Percentiles rank a stretch among this genome's conserved stretches.
phyloP scores from a whole-genome alignment of 495 filamentous ascomycete genomes.

The Durotheca rogersii region DNA sequence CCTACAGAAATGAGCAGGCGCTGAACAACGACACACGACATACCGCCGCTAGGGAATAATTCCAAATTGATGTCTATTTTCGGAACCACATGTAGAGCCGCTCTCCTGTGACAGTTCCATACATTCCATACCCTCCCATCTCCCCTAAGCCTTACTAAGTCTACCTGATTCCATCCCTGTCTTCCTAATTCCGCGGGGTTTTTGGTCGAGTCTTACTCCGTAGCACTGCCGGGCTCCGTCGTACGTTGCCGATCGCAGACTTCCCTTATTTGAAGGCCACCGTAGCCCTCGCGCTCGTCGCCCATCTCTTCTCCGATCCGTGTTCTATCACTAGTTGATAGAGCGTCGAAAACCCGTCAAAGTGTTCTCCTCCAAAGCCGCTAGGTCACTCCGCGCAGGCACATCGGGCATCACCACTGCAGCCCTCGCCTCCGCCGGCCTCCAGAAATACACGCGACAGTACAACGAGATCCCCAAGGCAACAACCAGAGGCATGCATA shows the following conservation, averaged over 20 bases:
- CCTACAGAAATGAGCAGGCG: not conserved
- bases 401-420: slow-evolving; percentile 60
- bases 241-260: too few relatives aligned
- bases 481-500: slow-evolving; percentile 67
- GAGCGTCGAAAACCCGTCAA: slow-evolving; percentile 56
- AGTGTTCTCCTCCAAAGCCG: slow-evolving; percentile 82
- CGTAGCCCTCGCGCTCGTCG: not conserved
- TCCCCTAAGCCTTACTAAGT: slow-evolving; percentile 19
- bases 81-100: slow-evolving; percentile 31
- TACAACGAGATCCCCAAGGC: slow-evolving; percentile 51
- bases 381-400: slow-evolving; percentile 56
- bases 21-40: not conserved
- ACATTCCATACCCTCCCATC: slow-evolving; percentile 1
- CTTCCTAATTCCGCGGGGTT: too few relatives aligned
- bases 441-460: slow-evolving; percentile 65
- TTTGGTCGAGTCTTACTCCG: slow-evolving; percentile 2
- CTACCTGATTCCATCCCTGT: slow-evolving; percentile 1
- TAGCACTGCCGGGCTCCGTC: too few relatives aligned
- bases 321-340: slow-evolving; percentile 1
- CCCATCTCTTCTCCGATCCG: slow-evolving; percentile 3
- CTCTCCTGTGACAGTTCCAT: slow-evolving; percentile 28
- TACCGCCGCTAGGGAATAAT: slow-evolving; percentile 8
- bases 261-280: slow-evolving; percentile 20
- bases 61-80: slow-evolving; percentile 31
- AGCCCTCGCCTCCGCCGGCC: slow-evolving; percentile 60